Evolutionary conservation across 179 eudicot genomes (phyloP), one percentile per base, ranked within the genome.

Genomic region (Corrigiola litoralis): DNA sequence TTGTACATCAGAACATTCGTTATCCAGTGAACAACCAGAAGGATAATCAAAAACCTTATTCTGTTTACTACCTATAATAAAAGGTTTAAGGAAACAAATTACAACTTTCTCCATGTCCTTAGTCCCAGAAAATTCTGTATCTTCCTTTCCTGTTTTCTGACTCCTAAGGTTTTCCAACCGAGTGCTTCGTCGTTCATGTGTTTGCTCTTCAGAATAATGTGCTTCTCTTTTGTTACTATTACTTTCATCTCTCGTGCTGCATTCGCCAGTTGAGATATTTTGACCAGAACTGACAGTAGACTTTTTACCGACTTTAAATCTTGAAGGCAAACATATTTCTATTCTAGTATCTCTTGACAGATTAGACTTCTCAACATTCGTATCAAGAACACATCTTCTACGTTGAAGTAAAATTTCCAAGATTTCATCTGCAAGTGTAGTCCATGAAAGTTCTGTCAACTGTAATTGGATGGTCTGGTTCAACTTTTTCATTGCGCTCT

Each of bases 141-240:
- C 99, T 69, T 88, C 99, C 79, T 88, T 88, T 37, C 81, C 96
- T 65, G 96, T 85, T 77, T 91, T 95, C 63, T 90, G 87, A 71
- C 81, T 90, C 72, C 88, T 90, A 67, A 89, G 97, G 46, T 86
- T 81, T 67, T 78, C 88, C 71, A 84, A 79, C 72, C 99, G 94
- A 58, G 79, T 88, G 75, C 99, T 95, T 37, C 99, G 81, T 72
- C 99, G 85, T 80, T 88, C 99, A 59, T 80, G 84, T 69, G 77
- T 86, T 61, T 86, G 97, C 69, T 86, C 97, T 59, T 88, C 97
- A 70, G 65, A 62, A 46, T 49, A 45, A 72, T 59, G 73, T 42
- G 72, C 66, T 67, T 84, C 96, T 80, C 75, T 86, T 55, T 63
- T 79, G 56, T 56, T 53, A 31, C n/a, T 53, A 41, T 29, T 63